Conservation (phyloP, 768 basidiomycete genomes). For the Ephemerocybe angulata region DNA sequence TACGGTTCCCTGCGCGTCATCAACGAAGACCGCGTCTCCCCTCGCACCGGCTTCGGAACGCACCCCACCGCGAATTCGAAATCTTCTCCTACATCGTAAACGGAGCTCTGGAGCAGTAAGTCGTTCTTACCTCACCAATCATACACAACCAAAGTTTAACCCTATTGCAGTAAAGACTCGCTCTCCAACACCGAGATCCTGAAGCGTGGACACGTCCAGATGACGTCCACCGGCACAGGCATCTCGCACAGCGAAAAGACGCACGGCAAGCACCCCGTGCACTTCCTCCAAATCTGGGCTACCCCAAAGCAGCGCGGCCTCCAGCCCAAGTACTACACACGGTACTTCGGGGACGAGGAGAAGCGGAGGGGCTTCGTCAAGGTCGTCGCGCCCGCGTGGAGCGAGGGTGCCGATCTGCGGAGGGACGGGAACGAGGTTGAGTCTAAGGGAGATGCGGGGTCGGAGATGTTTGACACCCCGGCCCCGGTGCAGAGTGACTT, state of each 20-base stretch:
- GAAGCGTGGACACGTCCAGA: conserved; percentile 84
- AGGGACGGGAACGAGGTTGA: conserved; percentile 63
- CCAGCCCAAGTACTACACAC: conserved; percentile 79
- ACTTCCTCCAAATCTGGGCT: conserved; percentile 56
- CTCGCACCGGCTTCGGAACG: conserved; percentile 77
- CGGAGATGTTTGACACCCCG: too few relatives aligned
- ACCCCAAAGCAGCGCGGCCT: conserved; percentile 43
- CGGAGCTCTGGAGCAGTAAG: conserved; percentile 80
- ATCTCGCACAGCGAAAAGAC: conserved; percentile 74
- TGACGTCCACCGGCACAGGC: conserved; percentile 90
- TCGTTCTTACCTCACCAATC: conserved; percentile 6
- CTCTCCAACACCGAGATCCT: conserved; percentile 91
- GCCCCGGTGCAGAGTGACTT: conserved; percentile 85
- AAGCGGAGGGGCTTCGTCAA: conserved; percentile 70
- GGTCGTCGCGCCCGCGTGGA: conserved; percentile 71
- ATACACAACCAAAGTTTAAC: background rate
- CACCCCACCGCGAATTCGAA: conserved; percentile 83
- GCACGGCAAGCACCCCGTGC: conserved; percentile 36
- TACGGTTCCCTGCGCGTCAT: conserved; percentile 83
- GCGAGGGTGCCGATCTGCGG: conserved; percentile 51
- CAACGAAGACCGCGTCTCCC: conserved; percentile 86
- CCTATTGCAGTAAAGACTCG: conserved; percentile 66
- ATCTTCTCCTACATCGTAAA: conserved; percentile 89
- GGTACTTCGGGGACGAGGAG: conserved; percentile 78
- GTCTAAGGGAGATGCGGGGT: too few relatives aligned